Base-by-base conservation (phyloP, 2,329 filamentous ascomycete genomes). In the Talaromyces sp. region DNA sequence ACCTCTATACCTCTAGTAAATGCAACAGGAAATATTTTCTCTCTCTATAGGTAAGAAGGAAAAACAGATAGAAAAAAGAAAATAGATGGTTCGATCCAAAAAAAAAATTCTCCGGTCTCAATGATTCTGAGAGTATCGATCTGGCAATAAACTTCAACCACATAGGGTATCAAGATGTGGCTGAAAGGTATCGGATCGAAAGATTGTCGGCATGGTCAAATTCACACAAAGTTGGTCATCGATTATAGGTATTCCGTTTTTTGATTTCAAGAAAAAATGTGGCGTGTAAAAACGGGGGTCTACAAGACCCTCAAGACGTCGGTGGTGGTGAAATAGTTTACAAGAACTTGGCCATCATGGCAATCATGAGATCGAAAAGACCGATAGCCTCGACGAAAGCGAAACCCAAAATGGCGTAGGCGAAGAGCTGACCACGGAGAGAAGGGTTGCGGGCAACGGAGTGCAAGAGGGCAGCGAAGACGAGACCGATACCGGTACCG, bases 361-460 rank as follows among this genome's bases (percentile, higher is more conserved):
- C 90, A 92, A 93, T 87, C 90, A 93, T 93, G 78, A 92, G 88
- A 78, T 92, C 89, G 89, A 92, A 92, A 79, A 92, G 88, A 90
- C 76, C 76, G 66, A 78, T 78, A 84, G 92, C 91, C 82, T 95
- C 92, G 82, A 93, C 91, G 89, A 95, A 95, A 80, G 91, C 92
- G 85, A 95, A 95, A 85, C 92, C 91, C 79, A 95, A 85, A 90
- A 95, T 94, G 87, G 91, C 91, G 85, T 95, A 94, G 74, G 90
- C 91, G 90, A 95, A 96, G 79, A 96, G 91, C 88, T 96, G 92
- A 81, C 91, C 92, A 85, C 91, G 90, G 85, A 96, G 91, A 79
- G 90, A 90, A 78, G 92, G 92, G 91, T 96, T 96, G 85, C 92
- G 91, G 85, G 92, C 91, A 81, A 95, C 91, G 84, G 88, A 88